phyloP scores from a whole-genome alignment of 129 eudicot species.

The Deinandra increscens region DNA sequence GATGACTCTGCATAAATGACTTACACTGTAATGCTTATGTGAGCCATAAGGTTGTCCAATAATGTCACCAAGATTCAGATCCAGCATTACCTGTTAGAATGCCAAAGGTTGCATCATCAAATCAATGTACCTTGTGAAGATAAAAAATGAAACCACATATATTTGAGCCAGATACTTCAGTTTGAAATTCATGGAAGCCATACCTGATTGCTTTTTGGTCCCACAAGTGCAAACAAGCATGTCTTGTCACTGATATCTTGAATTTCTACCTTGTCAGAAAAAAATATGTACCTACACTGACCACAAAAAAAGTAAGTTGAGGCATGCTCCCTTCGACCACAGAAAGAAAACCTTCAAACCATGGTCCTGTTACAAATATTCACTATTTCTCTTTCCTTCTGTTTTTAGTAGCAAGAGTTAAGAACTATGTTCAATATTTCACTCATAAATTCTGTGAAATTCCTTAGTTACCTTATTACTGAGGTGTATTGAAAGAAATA shows the following conservation, averaged over 20 bases:
- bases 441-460: background rate
- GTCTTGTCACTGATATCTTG: conserved; percentile 68
- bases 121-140: conserved; percentile 11
- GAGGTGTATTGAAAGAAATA: background rate
- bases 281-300: conserved; percentile 70
- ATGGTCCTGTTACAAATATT: background rate
- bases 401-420: background rate
- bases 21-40: conserved; percentile 76
- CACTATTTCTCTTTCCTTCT: background rate
- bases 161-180: background rate
- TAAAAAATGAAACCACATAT: background rate
- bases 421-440: background rate
- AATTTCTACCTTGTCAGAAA: conserved; percentile 86
- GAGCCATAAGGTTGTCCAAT: conserved; percentile 84
- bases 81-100: conserved; percentile 54
- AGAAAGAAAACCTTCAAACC: background rate
- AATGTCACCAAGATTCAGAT: conserved; percentile 64
- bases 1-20: conserved; percentile 3
- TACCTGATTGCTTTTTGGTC: conserved; percentile 82
- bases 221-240: conserved; percentile 70
- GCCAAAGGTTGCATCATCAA: conserved; percentile 21
- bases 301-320: conserved; percentile 5
- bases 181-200: conserved; percentile 24
- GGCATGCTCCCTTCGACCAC: background rate
- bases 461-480: background rate